phyloP scores from a whole-genome alignment of 108 stramenopile genomes.

The Cylindrotheca closterium region DNA sequence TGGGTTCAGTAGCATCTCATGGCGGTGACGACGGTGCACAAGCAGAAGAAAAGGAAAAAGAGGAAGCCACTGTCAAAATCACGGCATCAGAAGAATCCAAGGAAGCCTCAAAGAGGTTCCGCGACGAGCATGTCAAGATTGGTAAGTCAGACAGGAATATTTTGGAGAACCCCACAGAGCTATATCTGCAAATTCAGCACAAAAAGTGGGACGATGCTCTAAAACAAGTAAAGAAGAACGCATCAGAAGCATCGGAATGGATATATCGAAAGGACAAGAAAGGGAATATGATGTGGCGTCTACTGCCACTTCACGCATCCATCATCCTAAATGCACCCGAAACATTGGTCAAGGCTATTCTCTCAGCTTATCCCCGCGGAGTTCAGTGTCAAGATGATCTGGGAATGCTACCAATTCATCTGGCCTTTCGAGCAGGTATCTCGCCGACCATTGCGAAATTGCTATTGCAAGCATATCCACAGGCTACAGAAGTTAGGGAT shows the following conservation, averaged over 20 bases:
- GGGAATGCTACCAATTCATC: constrained; percentile 84
- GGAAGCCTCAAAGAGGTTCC: too few relatives aligned
- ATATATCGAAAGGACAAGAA: constrained; percentile 73
- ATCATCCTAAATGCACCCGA: constrained; percentile 85
- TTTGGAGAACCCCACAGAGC: constrained; percentile 59
- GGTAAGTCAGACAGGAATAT: not conserved
- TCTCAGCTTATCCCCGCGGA: constrained; percentile 61
- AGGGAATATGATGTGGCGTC: constrained; percentile 78
- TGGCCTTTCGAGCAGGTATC: constrained; percentile 76
- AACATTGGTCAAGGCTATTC: constrained; percentile 56
- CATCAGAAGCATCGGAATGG: constrained; percentile 68
- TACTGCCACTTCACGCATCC: constrained; percentile 85
- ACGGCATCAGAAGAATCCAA: too few relatives aligned
- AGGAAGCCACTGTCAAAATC: too few relatives aligned
- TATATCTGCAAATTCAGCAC: constrained; percentile 72
- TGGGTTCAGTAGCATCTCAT: too few relatives aligned
- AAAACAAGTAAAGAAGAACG: constrained; percentile 28
- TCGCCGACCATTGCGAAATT: constrained; percentile 48
- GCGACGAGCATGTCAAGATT: too few relatives aligned
- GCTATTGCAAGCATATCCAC: constrained; percentile 71
- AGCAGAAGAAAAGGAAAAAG: too few relatives aligned
- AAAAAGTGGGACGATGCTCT: constrained; percentile 71
- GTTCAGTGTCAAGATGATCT: constrained; percentile 80
- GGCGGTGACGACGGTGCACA: too few relatives aligned
- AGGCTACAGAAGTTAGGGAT: constrained; percentile 75